Conservation (phyloP, 345 rosid genomes). For the Brassica napus region DNA sequence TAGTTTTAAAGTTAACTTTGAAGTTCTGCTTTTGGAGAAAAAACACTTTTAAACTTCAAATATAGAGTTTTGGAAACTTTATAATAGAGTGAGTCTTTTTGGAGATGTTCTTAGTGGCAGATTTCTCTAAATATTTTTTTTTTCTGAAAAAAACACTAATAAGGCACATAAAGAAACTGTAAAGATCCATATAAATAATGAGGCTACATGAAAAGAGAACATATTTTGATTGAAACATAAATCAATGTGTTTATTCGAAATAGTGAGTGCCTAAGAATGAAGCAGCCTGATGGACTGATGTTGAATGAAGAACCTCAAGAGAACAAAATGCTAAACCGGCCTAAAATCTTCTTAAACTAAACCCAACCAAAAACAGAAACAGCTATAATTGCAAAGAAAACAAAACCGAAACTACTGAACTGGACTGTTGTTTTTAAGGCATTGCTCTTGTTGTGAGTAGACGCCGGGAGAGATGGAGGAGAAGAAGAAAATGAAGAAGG, state of each 20-base stretch:
- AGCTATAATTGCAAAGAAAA: slow-evolving; percentile 11
- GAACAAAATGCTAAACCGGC: slow-evolving; percentile 6
- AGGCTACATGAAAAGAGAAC: neutral
- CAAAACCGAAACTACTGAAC: slow-evolving; percentile 20
- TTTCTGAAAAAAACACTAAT: neutral
- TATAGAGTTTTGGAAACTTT: no score
- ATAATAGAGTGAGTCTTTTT: no score
- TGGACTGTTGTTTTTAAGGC: slow-evolving; percentile 17
- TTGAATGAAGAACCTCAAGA: neutral
- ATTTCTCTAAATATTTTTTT: neutral
- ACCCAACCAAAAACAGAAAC: slow-evolving; percentile 25
- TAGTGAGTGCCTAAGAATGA: slow-evolving; percentile 9
- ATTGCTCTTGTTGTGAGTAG: slow-evolving; percentile 35
- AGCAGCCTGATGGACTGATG: neutral
- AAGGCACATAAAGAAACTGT: neutral
- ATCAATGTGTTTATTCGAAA: slow-evolving; percentile 1
- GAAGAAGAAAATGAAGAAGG: slow-evolving; percentile 26
- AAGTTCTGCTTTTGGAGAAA: no score
- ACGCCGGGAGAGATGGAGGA: slow-evolving; percentile 16
- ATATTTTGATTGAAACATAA: neutral
- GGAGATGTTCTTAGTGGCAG: neutral
- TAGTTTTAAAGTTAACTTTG: no score
- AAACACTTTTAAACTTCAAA: no score
- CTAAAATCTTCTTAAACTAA: slow-evolving; percentile 13
- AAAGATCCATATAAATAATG: neutral